Percentiles rank a stretch among this genome's conserved stretches.
phyloP scores from a whole-genome alignment of 805 yeast species.

The Yarrowia sp. region DNA sequence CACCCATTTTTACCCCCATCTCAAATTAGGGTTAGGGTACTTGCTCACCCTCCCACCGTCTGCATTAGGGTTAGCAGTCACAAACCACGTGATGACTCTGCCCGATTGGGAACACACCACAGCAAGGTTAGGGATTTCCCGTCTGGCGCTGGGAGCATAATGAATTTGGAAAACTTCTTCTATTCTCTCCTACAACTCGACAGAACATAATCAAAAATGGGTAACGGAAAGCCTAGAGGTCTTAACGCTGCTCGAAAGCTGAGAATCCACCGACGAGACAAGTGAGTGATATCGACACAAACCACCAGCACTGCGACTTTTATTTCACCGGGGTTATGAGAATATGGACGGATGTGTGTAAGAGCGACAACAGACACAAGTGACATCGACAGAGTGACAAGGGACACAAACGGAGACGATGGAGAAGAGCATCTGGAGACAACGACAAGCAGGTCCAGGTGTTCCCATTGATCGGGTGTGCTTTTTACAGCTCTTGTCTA shows the following conservation, averaged over 20 bases:
- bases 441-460: too few relatives aligned
- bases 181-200: conserved; percentile 39
- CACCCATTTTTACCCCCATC: neutral
- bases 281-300: conserved; percentile 54
- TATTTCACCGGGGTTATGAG: too few relatives aligned
- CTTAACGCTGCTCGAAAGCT: conserved; percentile 99
- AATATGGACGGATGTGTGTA: too few relatives aligned
- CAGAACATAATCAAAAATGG: conserved; percentile 67
- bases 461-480: too few relatives aligned
- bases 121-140: conserved; percentile 38
- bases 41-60: neutral
- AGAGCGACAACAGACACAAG: too few relatives aligned
- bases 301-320: neutral
- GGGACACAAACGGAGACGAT: too few relatives aligned
- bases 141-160: conserved; percentile 39
- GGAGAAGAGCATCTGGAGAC: too few relatives aligned
- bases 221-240: conserved; percentile 99
- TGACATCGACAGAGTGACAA: too few relatives aligned
- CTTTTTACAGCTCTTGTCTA: too few relatives aligned
- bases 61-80: conserved; percentile 37
- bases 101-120: conserved; percentile 25
- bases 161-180: conserved; percentile 37
- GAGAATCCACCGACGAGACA: conserved; percentile 99
- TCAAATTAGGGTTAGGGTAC: neutral
- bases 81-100: conserved; percentile 33